Conservation (phyloP, 1,139 yeast species). For the Scheffersomyces quercinus region DNA sequence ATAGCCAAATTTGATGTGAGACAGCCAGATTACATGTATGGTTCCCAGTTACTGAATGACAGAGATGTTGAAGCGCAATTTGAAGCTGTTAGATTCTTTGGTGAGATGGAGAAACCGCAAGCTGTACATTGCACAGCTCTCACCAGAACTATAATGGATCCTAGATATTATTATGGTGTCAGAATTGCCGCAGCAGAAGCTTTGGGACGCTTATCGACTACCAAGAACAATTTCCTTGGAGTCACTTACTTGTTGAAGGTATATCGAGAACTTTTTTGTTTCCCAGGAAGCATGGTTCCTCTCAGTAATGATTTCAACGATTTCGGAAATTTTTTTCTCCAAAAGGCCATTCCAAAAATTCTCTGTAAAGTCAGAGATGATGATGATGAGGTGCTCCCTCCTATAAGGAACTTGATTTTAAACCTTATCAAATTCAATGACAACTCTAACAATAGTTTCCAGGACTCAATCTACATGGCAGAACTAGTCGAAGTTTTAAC, state of each 20-base stretch:
- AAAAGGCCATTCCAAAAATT: conserved; percentile 65
- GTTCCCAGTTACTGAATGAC: conserved; percentile 91
- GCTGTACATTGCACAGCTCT: conserved; percentile 75
- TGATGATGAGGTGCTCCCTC: conserved; percentile 66
- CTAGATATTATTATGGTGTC: conserved; percentile 85
- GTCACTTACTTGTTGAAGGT: conserved; percentile 70
- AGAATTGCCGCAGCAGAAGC: conserved; percentile 86
- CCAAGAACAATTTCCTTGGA: conserved; percentile 68
- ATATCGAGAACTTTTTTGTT: conserved; percentile 72
- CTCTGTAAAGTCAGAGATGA: conserved; percentile 62
- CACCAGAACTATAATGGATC: conserved; percentile 79
- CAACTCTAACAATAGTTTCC: conserved; percentile 74
- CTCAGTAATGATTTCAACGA: conserved; percentile 78
- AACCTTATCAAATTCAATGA: conserved; percentile 83
- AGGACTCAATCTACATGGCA: conserved; percentile 70
- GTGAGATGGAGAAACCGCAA: conserved; percentile 55
- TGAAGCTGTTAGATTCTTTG: conserved; percentile 78
- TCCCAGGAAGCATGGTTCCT: conserved; percentile 65
- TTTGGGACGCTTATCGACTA: conserved; percentile 64
- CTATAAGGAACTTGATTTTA: conserved; percentile 61
- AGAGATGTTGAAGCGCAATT: conserved; percentile 95
- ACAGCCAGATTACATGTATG: conserved; percentile 95
- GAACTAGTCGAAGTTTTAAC: conserved; percentile 60
- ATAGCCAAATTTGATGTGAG: conserved; percentile 76
- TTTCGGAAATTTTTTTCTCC: conserved; percentile 65